Evolutionary conservation across 257 asterid genomes (phyloP).

Genomic region (Solanum clarkiae): DNA sequence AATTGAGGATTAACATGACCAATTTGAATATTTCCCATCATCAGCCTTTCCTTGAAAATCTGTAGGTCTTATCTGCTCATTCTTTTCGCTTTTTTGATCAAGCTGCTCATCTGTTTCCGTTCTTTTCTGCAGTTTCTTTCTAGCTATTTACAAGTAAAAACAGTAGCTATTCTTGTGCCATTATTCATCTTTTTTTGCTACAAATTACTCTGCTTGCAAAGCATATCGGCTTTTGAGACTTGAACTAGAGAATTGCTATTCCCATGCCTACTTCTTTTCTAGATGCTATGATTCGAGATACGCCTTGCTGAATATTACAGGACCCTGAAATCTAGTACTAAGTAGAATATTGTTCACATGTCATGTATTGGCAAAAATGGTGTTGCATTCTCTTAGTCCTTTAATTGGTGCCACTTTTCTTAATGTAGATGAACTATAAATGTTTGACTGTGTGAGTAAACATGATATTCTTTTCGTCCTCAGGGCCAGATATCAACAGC

Average conservation of each 20-base stretch:
- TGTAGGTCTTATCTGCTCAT: neutral
- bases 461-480: neutral
- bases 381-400: neutral
- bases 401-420: neutral
- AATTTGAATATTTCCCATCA: neutral
- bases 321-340: neutral
- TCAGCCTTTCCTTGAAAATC: neutral
- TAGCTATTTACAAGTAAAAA: neutral
- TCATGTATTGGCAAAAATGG: neutral
- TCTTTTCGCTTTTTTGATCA: neutral
- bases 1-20: neutral
- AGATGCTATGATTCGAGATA: neutral
- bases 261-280: neutral
- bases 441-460: neutral
- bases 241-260: neutral
- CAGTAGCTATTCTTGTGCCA: neutral
- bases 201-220: neutral
- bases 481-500: conserved; percentile 6
- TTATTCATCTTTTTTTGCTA: neutral
- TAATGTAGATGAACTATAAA: neutral
- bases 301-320: neutral
- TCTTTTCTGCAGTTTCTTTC: neutral
- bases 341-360: neutral
- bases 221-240: neutral
- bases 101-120: neutral